Evolutionary conservation across 2,329 filamentous ascomycete species (phyloP).

Genomic region (Chrysoporthe austroafricana): DNA sequence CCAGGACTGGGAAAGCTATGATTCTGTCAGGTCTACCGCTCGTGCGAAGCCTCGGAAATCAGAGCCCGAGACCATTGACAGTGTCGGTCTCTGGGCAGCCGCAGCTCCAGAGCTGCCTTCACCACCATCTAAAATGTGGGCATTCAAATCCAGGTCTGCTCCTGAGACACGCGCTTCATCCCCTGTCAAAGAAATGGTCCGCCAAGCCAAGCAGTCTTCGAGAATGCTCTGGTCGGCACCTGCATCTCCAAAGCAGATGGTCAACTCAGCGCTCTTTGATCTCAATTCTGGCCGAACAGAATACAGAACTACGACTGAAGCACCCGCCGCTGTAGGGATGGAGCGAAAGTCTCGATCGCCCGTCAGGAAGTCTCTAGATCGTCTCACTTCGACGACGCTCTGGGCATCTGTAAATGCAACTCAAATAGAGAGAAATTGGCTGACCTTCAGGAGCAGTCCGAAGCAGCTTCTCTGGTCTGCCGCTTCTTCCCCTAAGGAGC

Average conservation of each 20-base stretch:
- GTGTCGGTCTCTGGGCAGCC: slow-evolving; percentile 31
- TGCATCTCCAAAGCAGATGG: slow-evolving; percentile 12
- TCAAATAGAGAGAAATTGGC: slow-evolving; percentile 18
- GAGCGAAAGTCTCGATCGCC: slow-evolving; percentile 34
- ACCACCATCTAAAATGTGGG: slow-evolving; percentile 22
- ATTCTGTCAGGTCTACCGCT: slow-evolving; percentile 18
- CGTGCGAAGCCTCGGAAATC: slow-evolving; percentile 28
- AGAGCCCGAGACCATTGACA: slow-evolving; percentile 25
- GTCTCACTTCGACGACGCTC: slow-evolving; percentile 34
- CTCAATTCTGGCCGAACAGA: slow-evolving; percentile 30
- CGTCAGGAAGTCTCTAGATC: slow-evolving; percentile 34
- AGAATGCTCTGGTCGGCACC: slow-evolving; percentile 31
- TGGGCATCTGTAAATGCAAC: slow-evolving; percentile 32
- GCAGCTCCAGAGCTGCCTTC: not conserved
- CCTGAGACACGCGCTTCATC: not conserved
- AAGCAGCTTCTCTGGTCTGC: slow-evolving; percentile 30
- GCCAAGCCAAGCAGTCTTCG: not conserved
- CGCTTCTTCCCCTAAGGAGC: slow-evolving; percentile 17
- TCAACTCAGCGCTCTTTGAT: slow-evolving; percentile 33
- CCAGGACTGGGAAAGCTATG: slow-evolving; percentile 28
- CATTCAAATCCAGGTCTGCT: not conserved
- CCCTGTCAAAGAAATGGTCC: not conserved
- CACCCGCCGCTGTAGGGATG: slow-evolving; percentile 40
- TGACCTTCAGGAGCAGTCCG: slow-evolving; percentile 3
- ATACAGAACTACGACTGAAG: slow-evolving; percentile 36